Evolutionary conservation across 2,329 filamentous ascomycete species (phyloP), one percentile per base, ranked within the genome.

Genomic region (Xylaria sp.): DNA sequence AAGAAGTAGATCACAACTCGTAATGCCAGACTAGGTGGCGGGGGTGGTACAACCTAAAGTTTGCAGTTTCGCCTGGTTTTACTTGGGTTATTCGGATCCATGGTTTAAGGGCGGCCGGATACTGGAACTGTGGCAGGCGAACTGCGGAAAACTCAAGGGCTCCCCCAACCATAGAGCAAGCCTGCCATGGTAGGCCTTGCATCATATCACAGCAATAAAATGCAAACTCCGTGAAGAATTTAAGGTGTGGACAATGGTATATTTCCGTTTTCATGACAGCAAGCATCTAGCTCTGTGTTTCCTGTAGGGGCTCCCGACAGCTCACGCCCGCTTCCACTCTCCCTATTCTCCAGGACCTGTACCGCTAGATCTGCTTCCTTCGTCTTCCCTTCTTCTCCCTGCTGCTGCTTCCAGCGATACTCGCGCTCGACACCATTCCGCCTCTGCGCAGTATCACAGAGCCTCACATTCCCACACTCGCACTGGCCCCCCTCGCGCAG

Each of bases 381-480:
- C n/a, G 10, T 4, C 13, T 37, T 6, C 21, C 31, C 17, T n/a
- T 40, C 33, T 23, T 8, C 27, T n/a, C n/a, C 31, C 4, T 37
- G 13, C 40, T 62, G 54, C 37, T 58, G 47, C 58, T 82, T 80
- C 80, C 80, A 82, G n/a, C 80, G 72, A 58, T 83, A 83, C 70
- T 82, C 83, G 59, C 76, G 78, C 71, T 82, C 80, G 3, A 82
- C 69, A 1, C 82, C 83, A 21, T 68, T 68, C 3, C 78, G 68
- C 27, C 73, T 67, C 72, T 83, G 81, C 7, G 81, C 81, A 17
- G 81, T 83, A 69, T 85, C 83, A 60, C 83, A 85, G 4, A 84
- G 70, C 60, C 75, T 76, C 25, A 76, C 63, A 62, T 85, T 72
- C 2, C 82, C 83, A 65, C 83, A 85, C 53, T 81, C 80, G 60